Conservation (phyloP, 23 red algal genomes). For the Cyanidium caldarium region DNA sequence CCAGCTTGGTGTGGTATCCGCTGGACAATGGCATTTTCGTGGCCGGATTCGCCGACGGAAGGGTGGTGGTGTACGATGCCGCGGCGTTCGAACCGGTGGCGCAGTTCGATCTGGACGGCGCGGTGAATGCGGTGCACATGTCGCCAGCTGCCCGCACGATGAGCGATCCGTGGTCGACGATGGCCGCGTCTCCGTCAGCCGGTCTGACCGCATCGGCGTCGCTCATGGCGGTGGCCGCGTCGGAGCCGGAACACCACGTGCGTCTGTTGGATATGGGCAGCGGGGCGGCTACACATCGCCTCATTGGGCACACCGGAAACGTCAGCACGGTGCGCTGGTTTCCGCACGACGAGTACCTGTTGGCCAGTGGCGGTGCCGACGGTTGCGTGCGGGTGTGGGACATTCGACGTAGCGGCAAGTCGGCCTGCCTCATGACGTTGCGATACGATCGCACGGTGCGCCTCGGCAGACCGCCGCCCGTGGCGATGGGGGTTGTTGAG, state of each 20-base stretch:
- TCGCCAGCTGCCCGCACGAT: too few species aligned
- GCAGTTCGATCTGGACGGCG: background rate
- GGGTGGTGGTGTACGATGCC: background rate
- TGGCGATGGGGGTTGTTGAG: too few species aligned
- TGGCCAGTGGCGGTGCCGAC: background rate
- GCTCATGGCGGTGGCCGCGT: background rate
- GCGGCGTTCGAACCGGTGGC: background rate
- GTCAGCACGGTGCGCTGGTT: background rate
- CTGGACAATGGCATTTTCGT: constrained; percentile 3
- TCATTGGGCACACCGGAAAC: background rate
- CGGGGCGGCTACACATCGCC: background rate
- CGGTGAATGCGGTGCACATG: background rate
- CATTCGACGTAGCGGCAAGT: background rate
- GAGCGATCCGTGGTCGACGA: background rate
- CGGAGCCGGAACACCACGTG: background rate
- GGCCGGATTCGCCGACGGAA: background rate
- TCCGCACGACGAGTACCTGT: background rate
- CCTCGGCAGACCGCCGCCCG: too few species aligned
- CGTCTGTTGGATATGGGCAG: background rate
- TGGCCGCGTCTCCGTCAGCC: background rate
- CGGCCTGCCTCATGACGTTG: background rate
- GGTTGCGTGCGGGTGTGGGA: background rate
- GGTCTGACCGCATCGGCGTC: background rate
- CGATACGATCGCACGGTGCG: too few species aligned
- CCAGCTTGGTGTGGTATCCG: background rate